Conservation (phyloP, 2,329 filamentous ascomycete species). For the Colletotrichum euphorbiae region DNA sequence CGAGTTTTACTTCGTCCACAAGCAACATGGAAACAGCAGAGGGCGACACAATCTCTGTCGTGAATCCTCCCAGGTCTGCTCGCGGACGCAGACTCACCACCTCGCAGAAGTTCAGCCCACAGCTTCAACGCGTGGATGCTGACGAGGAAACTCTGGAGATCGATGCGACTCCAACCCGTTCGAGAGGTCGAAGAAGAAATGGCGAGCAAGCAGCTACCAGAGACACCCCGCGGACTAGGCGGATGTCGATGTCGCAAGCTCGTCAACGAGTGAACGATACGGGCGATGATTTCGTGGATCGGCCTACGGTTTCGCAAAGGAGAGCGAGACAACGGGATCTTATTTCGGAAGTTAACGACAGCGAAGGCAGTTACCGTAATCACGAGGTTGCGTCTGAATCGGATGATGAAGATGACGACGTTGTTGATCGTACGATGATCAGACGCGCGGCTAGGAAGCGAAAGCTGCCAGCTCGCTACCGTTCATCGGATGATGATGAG, state of each 20-base stretch:
- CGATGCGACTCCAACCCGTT: conserved; percentile 15
- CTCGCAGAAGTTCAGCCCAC: not conserved
- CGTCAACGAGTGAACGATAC: conserved; percentile 10
- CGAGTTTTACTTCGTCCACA: not conserved
- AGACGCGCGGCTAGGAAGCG: conserved; percentile 24
- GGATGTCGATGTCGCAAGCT: conserved; percentile 4
- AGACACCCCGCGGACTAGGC: conserved; percentile 11
- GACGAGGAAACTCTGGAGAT: conserved; percentile 16
- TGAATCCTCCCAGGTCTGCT: conserved; percentile 25
- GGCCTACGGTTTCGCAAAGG: conserved; percentile 4
- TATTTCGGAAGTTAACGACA: conserved; percentile 29
- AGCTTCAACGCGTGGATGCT: conserved; percentile 25
- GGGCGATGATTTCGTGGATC: conserved; percentile 8
- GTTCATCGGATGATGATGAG: conserved; percentile 27
- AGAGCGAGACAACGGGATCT: not conserved
- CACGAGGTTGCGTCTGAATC: conserved; percentile 17
- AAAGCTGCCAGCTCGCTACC: conserved; percentile 35
- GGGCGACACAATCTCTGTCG: conserved; percentile 25
- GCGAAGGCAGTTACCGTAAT: conserved; percentile 30
- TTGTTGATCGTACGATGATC: conserved; percentile 16
- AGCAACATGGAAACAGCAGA: not conserved
- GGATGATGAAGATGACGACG: conserved; percentile 29
- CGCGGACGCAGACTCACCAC: conserved; percentile 26
- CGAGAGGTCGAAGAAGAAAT: conserved; percentile 6
- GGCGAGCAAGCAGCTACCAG: conserved; percentile 19